A percentile compares a stretch with the other conserved stretches of the same genome.
phyloP scores from a whole-genome alignment of 2,329 filamentous ascomycete species.

The Calycina herbarum region DNA sequence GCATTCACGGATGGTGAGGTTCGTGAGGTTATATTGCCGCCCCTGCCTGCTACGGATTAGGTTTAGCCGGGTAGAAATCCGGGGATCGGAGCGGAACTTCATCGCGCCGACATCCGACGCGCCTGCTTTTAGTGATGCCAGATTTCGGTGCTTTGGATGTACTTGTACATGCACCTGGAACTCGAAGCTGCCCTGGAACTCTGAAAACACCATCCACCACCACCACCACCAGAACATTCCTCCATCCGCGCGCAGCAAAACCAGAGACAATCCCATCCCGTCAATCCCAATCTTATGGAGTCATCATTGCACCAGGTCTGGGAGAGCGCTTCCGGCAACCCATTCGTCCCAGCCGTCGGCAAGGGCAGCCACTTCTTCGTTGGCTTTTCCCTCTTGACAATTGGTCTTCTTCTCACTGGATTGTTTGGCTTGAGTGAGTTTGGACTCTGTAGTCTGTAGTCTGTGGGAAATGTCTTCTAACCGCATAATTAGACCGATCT shows the following conservation, averaged over 20 bases:
- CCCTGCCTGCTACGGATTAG: not conserved
- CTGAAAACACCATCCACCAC: not conserved
- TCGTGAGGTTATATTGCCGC: not conserved
- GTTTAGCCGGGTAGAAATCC: not conserved
- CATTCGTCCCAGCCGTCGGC: constrained; percentile 75
- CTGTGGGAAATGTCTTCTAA: constrained; percentile 11
- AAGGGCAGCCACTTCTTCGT: constrained; percentile 85
- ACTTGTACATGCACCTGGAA: too few species aligned
- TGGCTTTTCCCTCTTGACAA: constrained; percentile 71
- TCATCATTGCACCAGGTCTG: constrained; percentile 85
- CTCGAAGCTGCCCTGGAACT: not conserved
- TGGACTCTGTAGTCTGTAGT: too few species aligned
- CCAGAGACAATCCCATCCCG: constrained; percentile 1
- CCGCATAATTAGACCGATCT: constrained; percentile 67
- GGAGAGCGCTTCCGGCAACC: constrained; percentile 86
- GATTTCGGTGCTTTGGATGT: not conserved
- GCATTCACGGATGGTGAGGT: not conserved
- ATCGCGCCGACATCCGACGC: not conserved
- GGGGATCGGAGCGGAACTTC: not conserved
- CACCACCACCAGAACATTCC: constrained; percentile 2
- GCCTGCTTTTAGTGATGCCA: constrained; percentile 2
- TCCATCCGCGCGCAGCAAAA: not conserved
- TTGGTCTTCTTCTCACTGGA: constrained; percentile 71
- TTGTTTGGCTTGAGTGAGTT: constrained; percentile 82
- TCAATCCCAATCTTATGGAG: constrained; percentile 60